Base-by-base conservation (phyloP, 306 rosid species). In the Vicia villosa region DNA sequence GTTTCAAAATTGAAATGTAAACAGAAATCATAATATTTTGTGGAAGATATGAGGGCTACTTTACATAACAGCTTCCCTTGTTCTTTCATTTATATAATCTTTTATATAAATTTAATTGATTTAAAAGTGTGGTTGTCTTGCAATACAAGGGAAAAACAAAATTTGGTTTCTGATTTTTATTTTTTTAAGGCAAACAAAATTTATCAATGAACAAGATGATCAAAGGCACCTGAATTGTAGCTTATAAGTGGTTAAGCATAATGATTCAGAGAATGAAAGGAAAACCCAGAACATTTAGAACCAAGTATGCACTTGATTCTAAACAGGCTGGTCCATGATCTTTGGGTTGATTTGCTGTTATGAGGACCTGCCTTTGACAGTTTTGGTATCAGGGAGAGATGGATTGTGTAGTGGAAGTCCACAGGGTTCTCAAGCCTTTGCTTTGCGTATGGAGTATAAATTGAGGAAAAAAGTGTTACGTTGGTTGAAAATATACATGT, bases 1-100 rank as follows among this genome's bases (percentile, higher is more conserved):
- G 20, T 11, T 41, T 14, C 30, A 45, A 62, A 66, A 74, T 66
- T 79, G 15, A 70, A 65, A 59, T 77, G 49, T 70, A 68, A 69
- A 68, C 70, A 69, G 61, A 66, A 75, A 63, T 54, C 71, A 79
- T 11, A 74, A 14, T 70, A 77, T 47, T 63, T 43, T 16, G 42
- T 22, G 24, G 15, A 45, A 17, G 47, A 65, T 36, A 36, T 50
- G 58, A 32, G 43, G 63, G 40, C 41, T 37, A 64, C 50, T 70
- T 70, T 17, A 77, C 68, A 42, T 32, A 61, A 40, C 56, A 38
- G 56, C 2, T 54, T 16, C 20, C 51, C 51, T 3, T 13, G 16
- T 77, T 71, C 58, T 6, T 45, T 77, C 43, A 11, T 40, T 8
- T 63, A 24, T 49, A 54, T 76, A 7, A 40, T 41, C n/a, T 61